A percentile compares a stretch with the other conserved stretches of the same genome.
phyloP scores from a whole-genome alignment of 305 asterid species.

The Stenogyne calaminthoides region DNA sequence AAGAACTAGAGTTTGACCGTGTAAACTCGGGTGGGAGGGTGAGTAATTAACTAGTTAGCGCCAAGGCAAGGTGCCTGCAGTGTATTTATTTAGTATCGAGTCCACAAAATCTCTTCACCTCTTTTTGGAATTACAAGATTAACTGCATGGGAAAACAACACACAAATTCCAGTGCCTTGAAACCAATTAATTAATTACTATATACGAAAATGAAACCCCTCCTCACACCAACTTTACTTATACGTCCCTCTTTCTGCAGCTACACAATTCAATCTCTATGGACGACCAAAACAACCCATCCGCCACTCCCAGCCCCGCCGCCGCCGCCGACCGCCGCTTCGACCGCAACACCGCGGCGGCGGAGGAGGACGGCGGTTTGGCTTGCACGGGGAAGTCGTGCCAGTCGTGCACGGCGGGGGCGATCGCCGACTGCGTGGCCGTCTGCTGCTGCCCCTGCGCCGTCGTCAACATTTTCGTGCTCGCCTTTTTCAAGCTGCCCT shows the following conservation, averaged over 20 bases:
- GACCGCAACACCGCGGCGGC: slow-evolving; percentile 36
- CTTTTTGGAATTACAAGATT: slow-evolving; percentile 25
- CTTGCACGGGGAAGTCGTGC: slow-evolving; percentile 76
- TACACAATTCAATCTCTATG: slow-evolving; percentile 28
- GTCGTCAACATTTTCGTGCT: slow-evolving; percentile 65
- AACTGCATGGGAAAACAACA: slow-evolving; percentile 46
- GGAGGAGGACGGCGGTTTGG: slow-evolving; percentile 44
- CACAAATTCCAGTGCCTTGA: slow-evolving; percentile 34
- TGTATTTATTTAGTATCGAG: too few species aligned
- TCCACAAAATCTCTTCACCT: too few species aligned
- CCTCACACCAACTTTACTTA: not conserved
- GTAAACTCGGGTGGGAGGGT: too few species aligned
- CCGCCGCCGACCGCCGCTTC: slow-evolving; percentile 36
- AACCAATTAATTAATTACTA: slow-evolving; percentile 25
- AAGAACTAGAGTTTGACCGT: too few species aligned
- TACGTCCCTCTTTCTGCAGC: slow-evolving; percentile 8
- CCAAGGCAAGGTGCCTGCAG: too few species aligned
- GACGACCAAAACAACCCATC: slow-evolving; percentile 34
- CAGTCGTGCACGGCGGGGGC: slow-evolving; percentile 78
- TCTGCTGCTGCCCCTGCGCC: slow-evolving; percentile 91
- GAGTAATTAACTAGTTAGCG: too few species aligned
- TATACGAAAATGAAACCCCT: not conserved
- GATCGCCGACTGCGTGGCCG: slow-evolving; percentile 88
- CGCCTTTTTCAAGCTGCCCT: slow-evolving; percentile 71
- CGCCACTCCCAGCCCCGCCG: slow-evolving; percentile 15